Evolutionary conservation across 1,284 basidiomycete species (phyloP).

Genomic region (Omphalotus olearius): DNA sequence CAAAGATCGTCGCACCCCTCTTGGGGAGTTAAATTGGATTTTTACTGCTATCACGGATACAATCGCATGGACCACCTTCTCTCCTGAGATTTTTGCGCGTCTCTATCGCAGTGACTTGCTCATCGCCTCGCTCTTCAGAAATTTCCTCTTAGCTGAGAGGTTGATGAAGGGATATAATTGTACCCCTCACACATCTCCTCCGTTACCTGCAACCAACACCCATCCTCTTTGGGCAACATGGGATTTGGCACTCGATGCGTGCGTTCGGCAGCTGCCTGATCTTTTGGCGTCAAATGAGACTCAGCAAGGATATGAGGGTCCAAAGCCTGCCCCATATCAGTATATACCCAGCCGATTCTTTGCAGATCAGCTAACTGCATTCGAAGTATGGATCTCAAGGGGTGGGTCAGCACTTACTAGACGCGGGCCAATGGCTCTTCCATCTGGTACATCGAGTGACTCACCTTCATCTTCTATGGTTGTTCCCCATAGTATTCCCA

Average conservation of each 20-base stretch:
- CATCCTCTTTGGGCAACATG: slow-evolving; percentile 96
- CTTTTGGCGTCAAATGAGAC: slow-evolving; percentile 47
- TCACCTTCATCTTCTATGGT: neutral
- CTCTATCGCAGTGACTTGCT: slow-evolving; percentile 95
- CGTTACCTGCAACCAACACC: slow-evolving; percentile 91
- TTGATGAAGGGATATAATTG: slow-evolving; percentile 99
- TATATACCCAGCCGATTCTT: slow-evolving; percentile 95
- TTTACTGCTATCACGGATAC: slow-evolving; percentile 99
- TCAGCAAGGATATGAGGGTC: slow-evolving; percentile 23
- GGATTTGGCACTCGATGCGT: slow-evolving; percentile 98
- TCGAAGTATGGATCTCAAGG: slow-evolving; percentile 96
- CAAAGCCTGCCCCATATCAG: slow-evolving; percentile 41
- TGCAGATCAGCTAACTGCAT: slow-evolving; percentile 93
- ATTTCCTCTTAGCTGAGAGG: slow-evolving; percentile 94
- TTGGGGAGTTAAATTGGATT: slow-evolving; percentile 99
- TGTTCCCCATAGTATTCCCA: slow-evolving; percentile 20
- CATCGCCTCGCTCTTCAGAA: slow-evolving; percentile 94
- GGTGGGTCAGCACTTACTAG: slow-evolving; percentile 80
- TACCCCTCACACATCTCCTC: slow-evolving; percentile 91
- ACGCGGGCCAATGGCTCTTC: slow-evolving; percentile 69
- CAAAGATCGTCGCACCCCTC: slow-evolving; percentile 92
- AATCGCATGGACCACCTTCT: slow-evolving; percentile 98
- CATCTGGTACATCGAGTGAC: slow-evolving; percentile 33
- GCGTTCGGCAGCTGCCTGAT: slow-evolving; percentile 87
- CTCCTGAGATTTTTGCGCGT: slow-evolving; percentile 89